Percentiles rank a stretch among this genome's conserved stretches.
Evolutionary conservation across 2,329 filamentous ascomycete species (phyloP).

Genomic region (Fusarium protoensiforme): DNA sequence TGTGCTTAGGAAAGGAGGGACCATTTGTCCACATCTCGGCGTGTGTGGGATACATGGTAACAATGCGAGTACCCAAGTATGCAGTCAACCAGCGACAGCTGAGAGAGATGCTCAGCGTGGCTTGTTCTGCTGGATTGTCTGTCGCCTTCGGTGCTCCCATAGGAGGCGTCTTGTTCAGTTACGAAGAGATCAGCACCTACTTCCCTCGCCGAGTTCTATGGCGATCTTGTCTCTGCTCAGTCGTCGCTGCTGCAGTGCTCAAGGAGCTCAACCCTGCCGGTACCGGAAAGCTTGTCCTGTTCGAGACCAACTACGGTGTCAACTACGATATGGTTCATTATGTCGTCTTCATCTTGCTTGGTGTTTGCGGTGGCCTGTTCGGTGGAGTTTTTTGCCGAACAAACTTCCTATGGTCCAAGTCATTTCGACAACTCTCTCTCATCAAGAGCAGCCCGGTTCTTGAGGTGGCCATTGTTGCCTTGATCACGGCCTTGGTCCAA

Average conservation of each 20-base stretch:
- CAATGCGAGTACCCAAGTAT: slow-evolving; percentile 18
- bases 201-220: slow-evolving; percentile 24
- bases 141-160: slow-evolving; percentile 29
- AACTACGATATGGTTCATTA: slow-evolving; percentile 28
- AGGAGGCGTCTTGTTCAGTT: slow-evolving; percentile 28
- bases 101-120: slow-evolving; percentile 28
- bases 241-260: slow-evolving; percentile 22
- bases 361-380: slow-evolving; percentile 12
- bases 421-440: slow-evolving; percentile 7
- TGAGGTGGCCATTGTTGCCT: slow-evolving; percentile 4
- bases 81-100: slow-evolving; percentile 10
- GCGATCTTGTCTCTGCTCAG: slow-evolving; percentile 22
- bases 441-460: slow-evolving; percentile 23
- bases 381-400: slow-evolving; percentile 24
- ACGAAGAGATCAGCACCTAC: slow-evolving; percentile 33
- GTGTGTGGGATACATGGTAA: slow-evolving; percentile 22
- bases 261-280: slow-evolving; percentile 25
- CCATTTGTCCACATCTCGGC: slow-evolving; percentile 31
- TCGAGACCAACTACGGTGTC: slow-evolving; percentile 32
- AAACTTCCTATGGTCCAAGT: slow-evolving; percentile 24
- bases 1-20: slow-evolving; percentile 30
- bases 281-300: slow-evolving; percentile 24
- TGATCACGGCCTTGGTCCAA: slow-evolving; percentile 14
- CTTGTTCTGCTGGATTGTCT: slow-evolving; percentile 20
- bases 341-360: slow-evolving; percentile 13